Evolutionary conservation across 768 basidiomycete genomes (phyloP).

Genomic region (Tylopilus sp.): DNA sequence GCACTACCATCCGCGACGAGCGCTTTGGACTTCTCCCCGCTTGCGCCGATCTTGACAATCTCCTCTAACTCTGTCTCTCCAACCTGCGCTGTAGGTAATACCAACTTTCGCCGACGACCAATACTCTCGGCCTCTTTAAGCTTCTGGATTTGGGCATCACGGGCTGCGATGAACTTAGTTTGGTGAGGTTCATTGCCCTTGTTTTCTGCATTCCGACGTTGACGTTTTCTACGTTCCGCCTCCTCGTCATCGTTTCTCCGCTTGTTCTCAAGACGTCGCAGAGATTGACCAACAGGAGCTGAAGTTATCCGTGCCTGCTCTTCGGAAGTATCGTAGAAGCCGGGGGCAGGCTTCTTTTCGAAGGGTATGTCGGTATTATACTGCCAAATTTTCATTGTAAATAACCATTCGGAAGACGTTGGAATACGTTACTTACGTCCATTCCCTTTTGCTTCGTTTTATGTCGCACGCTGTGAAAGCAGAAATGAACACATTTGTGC

Average conservation of each 20-base stretch:
- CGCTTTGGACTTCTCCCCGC: constrained; percentile 84
- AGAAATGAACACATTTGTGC: not conserved
- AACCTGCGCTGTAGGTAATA: constrained; percentile 87
- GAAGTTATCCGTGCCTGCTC: constrained; percentile 83
- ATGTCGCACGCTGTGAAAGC: constrained; percentile 67
- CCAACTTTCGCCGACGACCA: constrained; percentile 78
- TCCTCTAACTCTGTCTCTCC: constrained; percentile 94
- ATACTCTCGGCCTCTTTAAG: constrained; percentile 97
- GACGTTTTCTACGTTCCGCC: constrained; percentile 87
- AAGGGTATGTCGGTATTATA: constrained; percentile 99
- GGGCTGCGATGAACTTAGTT: constrained; percentile 94
- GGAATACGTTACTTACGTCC: constrained; percentile 61
- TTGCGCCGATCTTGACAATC: constrained; percentile 96
- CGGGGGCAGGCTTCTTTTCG: constrained; percentile 92
- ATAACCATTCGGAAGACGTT: not conserved
- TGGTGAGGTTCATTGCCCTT: constrained; percentile 74
- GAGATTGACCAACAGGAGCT: constrained; percentile 89
- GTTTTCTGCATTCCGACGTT: constrained; percentile 57
- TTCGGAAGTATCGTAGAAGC: constrained; percentile 96
- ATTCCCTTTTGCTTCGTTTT: constrained; percentile 97
- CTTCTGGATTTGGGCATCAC: constrained; percentile 97
- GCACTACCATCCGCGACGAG: constrained; percentile 80
- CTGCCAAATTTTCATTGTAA: constrained; percentile 36
- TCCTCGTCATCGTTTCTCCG: constrained; percentile 93
- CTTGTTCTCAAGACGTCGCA: constrained; percentile 93